Base-by-base conservation (phyloP, 257 asterid species). In the Galeopsis tetrahit region DNA sequence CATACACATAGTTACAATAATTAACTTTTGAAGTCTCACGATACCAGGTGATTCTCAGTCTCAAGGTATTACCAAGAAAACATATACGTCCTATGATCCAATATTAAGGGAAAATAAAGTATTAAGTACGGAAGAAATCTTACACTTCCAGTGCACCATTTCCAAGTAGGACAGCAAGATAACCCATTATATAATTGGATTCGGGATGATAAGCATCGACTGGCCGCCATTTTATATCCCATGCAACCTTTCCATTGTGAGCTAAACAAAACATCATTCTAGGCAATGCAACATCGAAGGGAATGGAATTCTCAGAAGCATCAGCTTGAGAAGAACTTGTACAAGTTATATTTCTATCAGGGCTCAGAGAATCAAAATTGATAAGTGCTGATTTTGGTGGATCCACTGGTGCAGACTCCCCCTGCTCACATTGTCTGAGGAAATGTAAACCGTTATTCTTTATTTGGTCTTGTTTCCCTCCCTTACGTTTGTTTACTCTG, bases 221-320 rank as follows among this genome's bases (percentile, higher is more conserved):
- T 9, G 99, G 98, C 72, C 86, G 85, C 99, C 99, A 95, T 78
- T 95, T 95, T 48, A 90, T 77, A 83, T 92, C 99, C 98, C 99
- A 88, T 72, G 88, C 96, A 80, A 90, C 88, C 83, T 87, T 86
- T 61, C 98, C 99, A 72, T 92, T 86, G 85, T 95, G 99, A 72
- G 97, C 97, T 85, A 95, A 84, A 69, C 96, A 92, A 43, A 88
- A 52, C 78, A 90, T 75, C 92, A 95, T 78, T 87, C 90, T 92
- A 63, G 99, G 99, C 79, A 92, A 80, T 58, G 87, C 87, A 75
- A 92, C 79, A 80, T 87, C 86, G 59, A 32, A 44, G 39, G 96
- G 89, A 77, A 88, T 76, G 66, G 72, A 71, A 64, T 69, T 61
- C 74, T 69, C 72, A 60, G 74, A 35, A 44, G 70, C 56, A 52